These are phyloP conservation scores for Monosporozyma yasuniensis DNA, from an alignment of 805 yeast genomes.

Conservation along the genomic window DNA sequence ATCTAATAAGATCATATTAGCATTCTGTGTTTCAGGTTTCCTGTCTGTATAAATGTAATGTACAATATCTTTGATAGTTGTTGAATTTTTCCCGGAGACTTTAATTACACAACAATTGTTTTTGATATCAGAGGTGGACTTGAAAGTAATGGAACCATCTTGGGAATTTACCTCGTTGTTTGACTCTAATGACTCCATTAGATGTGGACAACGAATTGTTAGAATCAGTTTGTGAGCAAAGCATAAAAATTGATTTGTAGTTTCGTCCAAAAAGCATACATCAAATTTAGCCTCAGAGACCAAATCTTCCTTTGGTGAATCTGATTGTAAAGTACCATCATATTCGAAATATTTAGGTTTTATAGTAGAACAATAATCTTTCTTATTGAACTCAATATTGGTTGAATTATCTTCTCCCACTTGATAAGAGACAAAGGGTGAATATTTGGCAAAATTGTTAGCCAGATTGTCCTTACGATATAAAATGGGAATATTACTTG, in stretches of 20 bases:
- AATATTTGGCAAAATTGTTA: constrained; percentile 46
- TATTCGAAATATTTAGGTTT: neutral
- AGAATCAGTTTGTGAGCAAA: constrained; percentile 22
- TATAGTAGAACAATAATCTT: neutral
- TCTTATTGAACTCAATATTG: neutral
- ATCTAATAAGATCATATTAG: constrained; percentile 9
- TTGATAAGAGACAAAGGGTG: constrained; percentile 32
- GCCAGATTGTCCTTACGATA: constrained; percentile 39
- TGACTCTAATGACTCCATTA: constrained; percentile 6
- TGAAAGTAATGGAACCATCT: constrained; percentile 4
- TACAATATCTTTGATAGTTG: constrained; percentile 3
- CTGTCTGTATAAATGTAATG: constrained; percentile 24
- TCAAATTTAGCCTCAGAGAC: constrained; percentile 9
- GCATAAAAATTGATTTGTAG: constrained; percentile 7
- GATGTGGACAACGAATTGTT: constrained; percentile 9
- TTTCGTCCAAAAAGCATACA: constrained; percentile 11
- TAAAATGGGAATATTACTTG: constrained; percentile 48
- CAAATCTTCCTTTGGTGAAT: neutral
- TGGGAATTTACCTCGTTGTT: constrained; percentile 3
- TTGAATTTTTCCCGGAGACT: neutral
- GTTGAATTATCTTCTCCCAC: neutral
- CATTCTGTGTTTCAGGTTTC: constrained; percentile 10
- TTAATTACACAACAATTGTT: constrained; percentile 5
- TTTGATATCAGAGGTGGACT: neutral
- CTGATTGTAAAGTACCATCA: neutral